Evolutionary conservation across 1,284 basidiomycete species (phyloP).

Genomic region (Schizophyllum amplum): DNA sequence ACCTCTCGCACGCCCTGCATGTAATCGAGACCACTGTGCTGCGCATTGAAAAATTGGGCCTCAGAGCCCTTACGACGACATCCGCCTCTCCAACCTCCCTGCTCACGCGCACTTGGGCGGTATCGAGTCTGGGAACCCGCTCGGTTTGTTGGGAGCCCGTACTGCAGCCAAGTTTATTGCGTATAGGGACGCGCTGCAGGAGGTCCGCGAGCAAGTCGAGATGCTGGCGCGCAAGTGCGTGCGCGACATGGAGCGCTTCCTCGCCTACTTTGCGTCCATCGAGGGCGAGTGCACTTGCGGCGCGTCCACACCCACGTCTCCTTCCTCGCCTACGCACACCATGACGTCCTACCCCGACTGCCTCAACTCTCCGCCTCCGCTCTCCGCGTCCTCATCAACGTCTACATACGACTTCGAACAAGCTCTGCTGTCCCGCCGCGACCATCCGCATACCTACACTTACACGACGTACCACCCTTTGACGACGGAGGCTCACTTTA

Average conservation of each 20-base stretch:
- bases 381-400: constrained; percentile 13
- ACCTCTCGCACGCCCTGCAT: constrained; percentile 66
- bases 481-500: constrained; percentile 76
- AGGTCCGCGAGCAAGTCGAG: constrained; percentile 46
- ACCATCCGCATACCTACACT: constrained; percentile 35
- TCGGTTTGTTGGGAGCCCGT: constrained; percentile 58
- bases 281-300: not conserved
- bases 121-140: constrained; percentile 65
- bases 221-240: constrained; percentile 59
- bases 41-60: constrained; percentile 48
- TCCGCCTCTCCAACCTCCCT: constrained; percentile 47
- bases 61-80: constrained; percentile 35
- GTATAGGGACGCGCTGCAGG: constrained; percentile 50
- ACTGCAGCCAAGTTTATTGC: constrained; percentile 51
- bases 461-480: constrained; percentile 83
- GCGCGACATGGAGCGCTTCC: constrained; percentile 73
- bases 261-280: constrained; percentile 69
- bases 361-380: constrained; percentile 29
- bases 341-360: constrained; percentile 58
- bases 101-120: constrained; percentile 56
- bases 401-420: constrained; percentile 5
- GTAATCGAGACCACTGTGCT: constrained; percentile 65
- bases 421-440: constrained; percentile 11
- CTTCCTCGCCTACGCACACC: not conserved
- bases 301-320: not conserved